Conservation (phyloP, 768 basidiomycete genomes). For the Kwoniella sp. region DNA sequence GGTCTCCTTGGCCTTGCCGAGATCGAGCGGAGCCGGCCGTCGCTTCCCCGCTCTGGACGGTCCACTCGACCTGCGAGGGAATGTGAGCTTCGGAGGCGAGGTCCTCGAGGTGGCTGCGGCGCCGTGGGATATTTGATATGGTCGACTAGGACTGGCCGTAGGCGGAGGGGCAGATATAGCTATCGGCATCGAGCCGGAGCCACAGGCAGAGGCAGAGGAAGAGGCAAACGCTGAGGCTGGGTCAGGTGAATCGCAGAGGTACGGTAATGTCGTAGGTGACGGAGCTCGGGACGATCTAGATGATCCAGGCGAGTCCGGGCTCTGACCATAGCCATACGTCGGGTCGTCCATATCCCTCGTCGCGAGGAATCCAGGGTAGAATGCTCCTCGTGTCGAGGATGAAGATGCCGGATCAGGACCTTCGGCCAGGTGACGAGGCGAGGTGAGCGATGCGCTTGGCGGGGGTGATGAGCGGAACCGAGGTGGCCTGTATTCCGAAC, state of each 20-base stretch:
- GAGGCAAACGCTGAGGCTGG: background rate
- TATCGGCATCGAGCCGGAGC: background rate
- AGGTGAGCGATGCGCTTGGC: no score
- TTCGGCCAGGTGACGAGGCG: no score
- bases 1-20: conserved; percentile 7
- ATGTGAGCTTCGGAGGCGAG: background rate
- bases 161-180: background rate
- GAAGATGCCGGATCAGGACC: no score
- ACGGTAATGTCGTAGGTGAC: conserved; percentile 8
- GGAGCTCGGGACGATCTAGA: conserved; percentile 7
- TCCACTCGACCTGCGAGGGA: background rate
- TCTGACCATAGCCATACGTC: background rate
- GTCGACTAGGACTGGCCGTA: background rate
- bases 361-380: conserved; percentile 14
- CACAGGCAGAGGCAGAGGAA: background rate
- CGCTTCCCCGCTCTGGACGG: conserved; percentile 7
- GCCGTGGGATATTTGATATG: no score
- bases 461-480: no score
- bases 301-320: background rate
- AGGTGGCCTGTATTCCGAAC: no score
- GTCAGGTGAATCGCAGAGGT: conserved; percentile 4
- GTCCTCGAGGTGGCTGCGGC: conserved; percentile 1
- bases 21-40: conserved; percentile 9
- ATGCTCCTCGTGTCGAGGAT: no score
- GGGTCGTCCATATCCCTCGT: background rate